These are phyloP conservation scores for Penicillium brasilianum DNA, from an alignment of 2,329 filamentous ascomycete genomes.

Conservation along the genomic window DNA sequence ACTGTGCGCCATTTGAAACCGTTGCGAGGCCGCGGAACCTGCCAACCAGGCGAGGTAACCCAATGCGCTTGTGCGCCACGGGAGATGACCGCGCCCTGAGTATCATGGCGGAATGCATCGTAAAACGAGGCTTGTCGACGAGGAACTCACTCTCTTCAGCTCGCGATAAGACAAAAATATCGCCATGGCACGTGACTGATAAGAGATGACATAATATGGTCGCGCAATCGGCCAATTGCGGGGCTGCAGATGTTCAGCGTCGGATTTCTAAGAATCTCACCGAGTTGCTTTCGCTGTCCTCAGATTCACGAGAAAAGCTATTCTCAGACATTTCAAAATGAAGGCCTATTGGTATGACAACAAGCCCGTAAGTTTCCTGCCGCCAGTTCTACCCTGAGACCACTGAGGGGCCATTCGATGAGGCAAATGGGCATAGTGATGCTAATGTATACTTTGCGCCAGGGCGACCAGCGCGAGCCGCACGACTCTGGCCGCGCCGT, in stretches of 20 bases:
- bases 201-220: constrained; percentile 27
- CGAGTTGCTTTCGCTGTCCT: background rate
- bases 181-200: constrained; percentile 22
- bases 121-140: background rate
- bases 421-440: constrained; percentile 14
- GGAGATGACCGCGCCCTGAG: constrained; percentile 40
- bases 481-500: constrained; percentile 83
- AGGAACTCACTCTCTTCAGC: background rate
- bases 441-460: constrained; percentile 18
- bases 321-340: constrained; percentile 51
- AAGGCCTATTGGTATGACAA: constrained; percentile 76
- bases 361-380: constrained; percentile 54
- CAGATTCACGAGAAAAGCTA: background rate
- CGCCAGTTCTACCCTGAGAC: background rate
- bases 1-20: constrained; percentile 46
- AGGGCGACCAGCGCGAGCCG: constrained; percentile 91
- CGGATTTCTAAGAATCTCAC: constrained; percentile 13
- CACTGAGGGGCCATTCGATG: background rate
- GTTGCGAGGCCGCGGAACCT: constrained; percentile 45
- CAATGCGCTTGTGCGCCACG: constrained; percentile 35
- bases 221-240: constrained; percentile 41
- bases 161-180: constrained; percentile 28
- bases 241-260: constrained; percentile 34
- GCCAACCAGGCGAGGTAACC: constrained; percentile 27
- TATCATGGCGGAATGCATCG: constrained; percentile 36